Percentiles rank a stretch among this genome's conserved stretches.
Conservation (phyloP, 352 stramenopile genomes). For the Phytopythium sindhum region DNA sequence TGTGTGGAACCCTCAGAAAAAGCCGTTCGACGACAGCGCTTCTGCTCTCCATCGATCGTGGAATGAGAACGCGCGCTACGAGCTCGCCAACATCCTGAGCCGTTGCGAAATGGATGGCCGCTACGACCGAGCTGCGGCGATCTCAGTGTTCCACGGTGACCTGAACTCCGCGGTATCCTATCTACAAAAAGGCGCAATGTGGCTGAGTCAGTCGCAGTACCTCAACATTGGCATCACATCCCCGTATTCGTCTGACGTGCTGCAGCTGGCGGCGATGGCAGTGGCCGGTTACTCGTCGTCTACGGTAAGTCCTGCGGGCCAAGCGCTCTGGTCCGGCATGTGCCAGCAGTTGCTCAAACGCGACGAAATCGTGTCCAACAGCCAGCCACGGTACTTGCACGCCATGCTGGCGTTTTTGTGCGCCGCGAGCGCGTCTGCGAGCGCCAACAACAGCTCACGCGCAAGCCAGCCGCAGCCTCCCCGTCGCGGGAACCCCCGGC, state of each 20-base stretch:
- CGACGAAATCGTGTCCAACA: slow-evolving; percentile 60
- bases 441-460: slow-evolving; percentile 20
- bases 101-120: slow-evolving; percentile 63
- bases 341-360: slow-evolving; percentile 76
- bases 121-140: slow-evolving; percentile 60
- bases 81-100: slow-evolving; percentile 54
- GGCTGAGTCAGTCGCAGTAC: slow-evolving; percentile 55
- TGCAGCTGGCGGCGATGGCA: slow-evolving; percentile 89
- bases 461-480: slow-evolving; percentile 24
- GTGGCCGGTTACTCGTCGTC: slow-evolving; percentile 76
- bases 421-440: slow-evolving; percentile 31
- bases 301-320: slow-evolving; percentile 28
- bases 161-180: slow-evolving; percentile 60
- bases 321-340: slow-evolving; percentile 73
- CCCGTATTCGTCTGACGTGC: slow-evolving; percentile 62
- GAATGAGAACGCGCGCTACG: slow-evolving; percentile 47
- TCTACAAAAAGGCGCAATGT: slow-evolving; percentile 67
- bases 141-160: slow-evolving; percentile 85
- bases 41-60: slow-evolving; percentile 44
- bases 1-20: slow-evolving; percentile 59
- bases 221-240: slow-evolving; percentile 27
- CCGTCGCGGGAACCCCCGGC: slow-evolving; percentile 30
- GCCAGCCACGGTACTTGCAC: slow-evolving; percentile 75
- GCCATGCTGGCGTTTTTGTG: slow-evolving; percentile 78
- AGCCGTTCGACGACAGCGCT: slow-evolving; percentile 45